Conservation (phyloP, 768 basidiomycete species). For the Boletus eberwhitei region DNA sequence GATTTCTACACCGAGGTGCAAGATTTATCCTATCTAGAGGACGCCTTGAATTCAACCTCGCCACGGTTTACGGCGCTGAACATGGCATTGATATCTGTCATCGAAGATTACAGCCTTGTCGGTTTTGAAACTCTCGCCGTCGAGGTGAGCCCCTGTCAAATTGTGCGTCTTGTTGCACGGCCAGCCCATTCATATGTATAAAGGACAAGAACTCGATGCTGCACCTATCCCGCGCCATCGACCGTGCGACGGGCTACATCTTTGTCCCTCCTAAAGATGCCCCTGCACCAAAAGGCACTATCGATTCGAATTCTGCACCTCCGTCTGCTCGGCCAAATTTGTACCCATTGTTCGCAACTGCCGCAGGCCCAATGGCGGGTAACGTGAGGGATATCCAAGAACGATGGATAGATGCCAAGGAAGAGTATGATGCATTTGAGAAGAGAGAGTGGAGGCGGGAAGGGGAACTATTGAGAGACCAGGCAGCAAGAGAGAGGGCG, state of each 20-base stretch:
- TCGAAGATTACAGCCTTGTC: slow-evolving; percentile 90
- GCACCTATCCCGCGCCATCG: slow-evolving; percentile 76
- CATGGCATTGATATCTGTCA: slow-evolving; percentile 85
- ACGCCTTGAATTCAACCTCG: slow-evolving; percentile 59
- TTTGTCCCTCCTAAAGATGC: slow-evolving; percentile 60
- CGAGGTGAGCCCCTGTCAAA: slow-evolving; percentile 52
- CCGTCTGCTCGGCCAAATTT: slow-evolving; percentile 56
- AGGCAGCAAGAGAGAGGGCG: slow-evolving; percentile 14
- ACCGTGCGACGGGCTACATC: slow-evolving; percentile 90
- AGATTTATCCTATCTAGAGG: slow-evolving; percentile 86
- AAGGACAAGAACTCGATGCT: slow-evolving; percentile 97
- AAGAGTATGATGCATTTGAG: slow-evolving; percentile 82
- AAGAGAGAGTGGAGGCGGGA: slow-evolving; percentile 73
- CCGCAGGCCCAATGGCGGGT: slow-evolving; percentile 51
- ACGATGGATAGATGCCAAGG: slow-evolving; percentile 85
- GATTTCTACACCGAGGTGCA: slow-evolving; percentile 98
- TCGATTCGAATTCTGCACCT: slow-evolving; percentile 30
- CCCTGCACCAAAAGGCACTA: slow-evolving; percentile 32
- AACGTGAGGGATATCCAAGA: slow-evolving; percentile 82
- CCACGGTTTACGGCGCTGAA: slow-evolving; percentile 78
- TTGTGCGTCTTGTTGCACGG: not conserved
- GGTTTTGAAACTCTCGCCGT: slow-evolving; percentile 97
- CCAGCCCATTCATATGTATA: not conserved
- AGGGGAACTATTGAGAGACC: slow-evolving; percentile 45
- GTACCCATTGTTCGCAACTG: slow-evolving; percentile 64